Evolutionary conservation across 73 alveolate genomes (phyloP), one percentile per base, ranked within the genome.

Genomic region (Urostyla sp.): DNA sequence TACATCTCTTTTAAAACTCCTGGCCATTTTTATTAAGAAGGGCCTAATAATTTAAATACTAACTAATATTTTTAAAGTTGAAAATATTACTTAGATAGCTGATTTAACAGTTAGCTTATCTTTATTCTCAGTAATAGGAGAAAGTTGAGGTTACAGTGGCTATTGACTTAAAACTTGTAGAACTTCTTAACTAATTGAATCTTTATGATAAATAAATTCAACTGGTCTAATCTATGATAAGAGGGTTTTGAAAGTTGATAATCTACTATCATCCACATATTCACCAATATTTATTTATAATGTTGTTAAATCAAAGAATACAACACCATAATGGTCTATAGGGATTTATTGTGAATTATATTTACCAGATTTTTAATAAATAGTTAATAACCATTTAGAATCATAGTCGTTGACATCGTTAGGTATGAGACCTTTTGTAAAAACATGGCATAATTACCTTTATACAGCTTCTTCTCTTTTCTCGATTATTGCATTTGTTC

Each of bases 151-250:
- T 15, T 67, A 11, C 8, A 76, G 49, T 3, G 88, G 89, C 16
- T 60, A 31, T 16, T 66, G 67, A 32, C 50, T 85, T 16, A 85
- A n/a, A 26, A 85, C 63, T 35, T 40, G 60, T 7, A 85, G 49
- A 23, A 85, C 16, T 28, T 85, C 93, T 13, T 45, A 44, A 15
- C 50, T 30, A 24, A 67, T 51, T 16, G 60, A 63, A 15, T 56
- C 53, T 52, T 43, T 85, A 43, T 91, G 96, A 52, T 85, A 89
- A 21, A 95, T 86, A 20, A 91, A 86, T 84, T 95, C 99, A 35
- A 83, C 93, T 6, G 99, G 99, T 56, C 94, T 82, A 32, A 91
- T 63, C 75, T 91, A 80, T 63, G 91, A 90, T 75, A 93, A 74
- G 55, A 93, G 55, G 11, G 98, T 91, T 55, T 93, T 85, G 37